These are phyloP conservation scores for Russula earlei DNA, from an alignment of 768 basidiomycete species.

Conservation along the genomic window DNA sequence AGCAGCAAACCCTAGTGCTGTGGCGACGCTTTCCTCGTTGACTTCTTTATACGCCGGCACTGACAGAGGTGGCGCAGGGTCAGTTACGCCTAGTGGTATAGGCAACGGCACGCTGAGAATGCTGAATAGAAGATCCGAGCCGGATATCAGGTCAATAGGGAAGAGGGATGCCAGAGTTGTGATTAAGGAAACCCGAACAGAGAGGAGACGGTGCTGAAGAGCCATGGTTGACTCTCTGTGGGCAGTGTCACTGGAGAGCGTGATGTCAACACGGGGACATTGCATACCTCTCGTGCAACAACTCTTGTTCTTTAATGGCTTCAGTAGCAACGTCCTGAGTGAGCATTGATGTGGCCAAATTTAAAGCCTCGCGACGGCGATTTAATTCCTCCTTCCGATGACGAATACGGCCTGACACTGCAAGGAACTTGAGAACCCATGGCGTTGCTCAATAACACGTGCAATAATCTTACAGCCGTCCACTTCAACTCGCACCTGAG, in stretches of 20 bases:
- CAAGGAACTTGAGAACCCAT: background rate
- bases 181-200: conserved; percentile 54
- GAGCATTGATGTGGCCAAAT: conserved; percentile 34
- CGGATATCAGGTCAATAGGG: conserved; percentile 79
- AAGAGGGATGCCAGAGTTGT: conserved; percentile 69
- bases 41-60: conserved; percentile 58
- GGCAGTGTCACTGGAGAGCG: conserved; percentile 17
- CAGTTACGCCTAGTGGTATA: conserved; percentile 61
- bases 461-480: conserved; percentile 33
- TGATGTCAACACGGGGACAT: conserved; percentile 2
- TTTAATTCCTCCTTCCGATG: conserved; percentile 36
- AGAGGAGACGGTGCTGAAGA: conserved; percentile 41
- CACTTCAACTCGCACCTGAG: conserved; percentile 27
- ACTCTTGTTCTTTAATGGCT: conserved; percentile 22
- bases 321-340: conserved; percentile 23
- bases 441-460: conserved; percentile 6
- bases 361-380: conserved; percentile 39
- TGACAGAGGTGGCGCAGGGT: conserved; percentile 76
- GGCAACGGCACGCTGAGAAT: conserved; percentile 86
- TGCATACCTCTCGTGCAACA: conserved; percentile 27
- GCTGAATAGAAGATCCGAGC: conserved; percentile 81
- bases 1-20: conserved; percentile 84
- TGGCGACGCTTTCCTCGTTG: conserved; percentile 80
- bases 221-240: conserved; percentile 39
- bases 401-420: conserved; percentile 38